Evolutionary conservation across 805 yeast genomes (phyloP).

Genomic region (Kuraishia borneana): DNA sequence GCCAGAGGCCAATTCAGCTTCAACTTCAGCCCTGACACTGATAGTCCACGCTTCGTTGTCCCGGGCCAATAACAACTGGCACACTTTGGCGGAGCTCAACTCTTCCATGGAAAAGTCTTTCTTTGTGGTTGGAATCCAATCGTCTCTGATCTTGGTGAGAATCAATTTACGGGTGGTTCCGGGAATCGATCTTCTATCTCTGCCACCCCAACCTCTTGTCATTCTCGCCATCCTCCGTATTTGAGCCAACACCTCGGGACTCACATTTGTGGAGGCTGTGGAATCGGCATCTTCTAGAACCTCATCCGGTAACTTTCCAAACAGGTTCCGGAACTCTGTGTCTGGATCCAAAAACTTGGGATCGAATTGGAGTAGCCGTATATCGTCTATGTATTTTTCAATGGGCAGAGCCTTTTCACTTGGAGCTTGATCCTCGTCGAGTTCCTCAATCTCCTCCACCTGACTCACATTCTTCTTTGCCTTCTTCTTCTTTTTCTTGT

Average conservation of each 20-base stretch:
- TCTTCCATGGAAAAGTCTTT: slow-evolving; percentile 56
- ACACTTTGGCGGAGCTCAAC: slow-evolving; percentile 23
- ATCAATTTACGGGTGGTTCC: slow-evolving; percentile 59
- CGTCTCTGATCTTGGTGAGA: slow-evolving; percentile 65
- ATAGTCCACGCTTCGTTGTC: slow-evolving; percentile 30
- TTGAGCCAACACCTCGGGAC: slow-evolving; percentile 59
- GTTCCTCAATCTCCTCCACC: slow-evolving; percentile 8
- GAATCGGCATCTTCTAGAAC: slow-evolving; percentile 68
- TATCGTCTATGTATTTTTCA: slow-evolving; percentile 25
- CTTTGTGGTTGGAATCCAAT: slow-evolving; percentile 63
- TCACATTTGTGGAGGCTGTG: slow-evolving; percentile 55
- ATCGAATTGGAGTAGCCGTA: slow-evolving; percentile 31
- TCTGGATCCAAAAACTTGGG: slow-evolving; percentile 61
- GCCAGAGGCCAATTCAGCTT: slow-evolving; percentile 27
- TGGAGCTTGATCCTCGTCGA: not conserved
- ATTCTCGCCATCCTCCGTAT: slow-evolving; percentile 43
- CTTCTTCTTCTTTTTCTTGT: slow-evolving; percentile 10
- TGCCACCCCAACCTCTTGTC: slow-evolving; percentile 82
- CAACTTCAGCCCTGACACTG: slow-evolving; percentile 29
- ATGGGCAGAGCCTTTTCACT: slow-evolving; percentile 2
- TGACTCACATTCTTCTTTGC: slow-evolving; percentile 7
- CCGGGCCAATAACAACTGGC: slow-evolving; percentile 20
- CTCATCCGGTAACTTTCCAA: slow-evolving; percentile 60
- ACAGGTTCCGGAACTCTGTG: slow-evolving; percentile 55
- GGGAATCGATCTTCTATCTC: slow-evolving; percentile 62